A percentile compares a stretch with the other conserved stretches of the same genome.
These are phyloP conservation scores for Fusarium lateritium DNA, from an alignment of 2,329 filamentous ascomycete genomes.

Conservation along the genomic window DNA sequence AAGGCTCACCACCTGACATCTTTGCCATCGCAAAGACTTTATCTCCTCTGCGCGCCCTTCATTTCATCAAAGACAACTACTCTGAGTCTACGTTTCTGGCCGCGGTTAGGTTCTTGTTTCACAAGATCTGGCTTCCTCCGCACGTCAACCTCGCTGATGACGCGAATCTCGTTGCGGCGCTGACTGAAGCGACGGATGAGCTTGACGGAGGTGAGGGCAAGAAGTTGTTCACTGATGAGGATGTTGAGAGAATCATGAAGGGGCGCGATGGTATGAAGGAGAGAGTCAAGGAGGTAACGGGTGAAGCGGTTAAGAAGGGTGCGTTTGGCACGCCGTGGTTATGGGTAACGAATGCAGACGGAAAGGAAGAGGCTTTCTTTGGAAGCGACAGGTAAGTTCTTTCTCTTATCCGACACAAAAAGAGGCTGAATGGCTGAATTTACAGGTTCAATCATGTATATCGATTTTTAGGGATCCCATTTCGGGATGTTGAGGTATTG, in stretches of 20 bases:
- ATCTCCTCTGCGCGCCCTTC: conserved; percentile 75
- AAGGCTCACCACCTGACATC: conserved; percentile 60
- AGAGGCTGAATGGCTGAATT: background rate
- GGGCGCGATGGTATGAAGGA: conserved; percentile 64
- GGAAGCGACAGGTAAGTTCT: conserved; percentile 75
- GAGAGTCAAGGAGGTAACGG: conserved; percentile 69
- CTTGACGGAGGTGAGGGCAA: conserved; percentile 38
- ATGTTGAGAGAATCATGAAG: conserved; percentile 70
- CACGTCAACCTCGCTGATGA: conserved; percentile 72
- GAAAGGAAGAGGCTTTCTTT: conserved; percentile 78
- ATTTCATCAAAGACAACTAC: conserved; percentile 74
- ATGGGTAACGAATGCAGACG: conserved; percentile 72
- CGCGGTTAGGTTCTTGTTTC: conserved; percentile 69
- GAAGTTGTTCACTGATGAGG: conserved; percentile 63
- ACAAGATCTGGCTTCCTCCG: conserved; percentile 73
- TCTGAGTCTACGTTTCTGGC: conserved; percentile 65
- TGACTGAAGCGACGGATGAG: conserved; percentile 52
- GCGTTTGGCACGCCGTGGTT: conserved; percentile 86
- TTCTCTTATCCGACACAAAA: no score
- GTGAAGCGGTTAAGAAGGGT: conserved; percentile 72
- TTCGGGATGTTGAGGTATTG: conserved; percentile 64
- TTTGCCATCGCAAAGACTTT: conserved; percentile 60
- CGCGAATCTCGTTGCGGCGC: conserved; percentile 62
- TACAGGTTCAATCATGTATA: conserved; percentile 79
- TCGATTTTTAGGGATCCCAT: conserved; percentile 73